Conservation (phyloP, 2,329 filamentous ascomycete genomes). For the Biscogniauxia sp. region DNA sequence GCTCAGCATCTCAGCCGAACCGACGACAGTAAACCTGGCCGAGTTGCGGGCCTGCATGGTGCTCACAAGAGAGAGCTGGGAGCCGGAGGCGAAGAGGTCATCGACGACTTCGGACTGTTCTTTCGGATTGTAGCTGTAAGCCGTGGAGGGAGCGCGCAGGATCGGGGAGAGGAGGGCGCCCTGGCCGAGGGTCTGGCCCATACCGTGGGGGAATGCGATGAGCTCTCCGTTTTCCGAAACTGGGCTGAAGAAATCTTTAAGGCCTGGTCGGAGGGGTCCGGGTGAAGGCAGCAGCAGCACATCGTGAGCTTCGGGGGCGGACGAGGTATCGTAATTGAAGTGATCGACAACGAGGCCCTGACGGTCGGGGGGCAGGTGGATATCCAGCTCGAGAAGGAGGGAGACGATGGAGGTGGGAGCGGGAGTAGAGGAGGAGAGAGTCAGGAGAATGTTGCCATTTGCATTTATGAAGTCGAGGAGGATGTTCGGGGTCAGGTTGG, state of each 20-base stretch:
- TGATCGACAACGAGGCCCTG: constrained; percentile 88
- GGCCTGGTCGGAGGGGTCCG: constrained; percentile 59
- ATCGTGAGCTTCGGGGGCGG: constrained; percentile 80
- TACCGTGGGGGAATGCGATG: constrained; percentile 77
- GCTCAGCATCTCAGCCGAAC: constrained; percentile 81
- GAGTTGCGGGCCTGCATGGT: constrained; percentile 90
- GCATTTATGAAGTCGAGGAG: constrained; percentile 90
- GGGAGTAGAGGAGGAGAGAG: constrained; percentile 69
- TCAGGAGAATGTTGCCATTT: constrained; percentile 85
- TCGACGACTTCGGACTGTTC: constrained; percentile 72
- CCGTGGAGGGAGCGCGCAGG: constrained; percentile 76
- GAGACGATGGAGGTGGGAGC: constrained; percentile 73
- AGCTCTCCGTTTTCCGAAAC: constrained; percentile 51
- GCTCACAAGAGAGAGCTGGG: constrained; percentile 81
- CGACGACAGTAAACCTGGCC: constrained; percentile 81
- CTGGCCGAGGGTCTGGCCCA: constrained; percentile 79
- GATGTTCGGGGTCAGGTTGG: constrained; percentile 78
- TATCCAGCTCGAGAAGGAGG: constrained; percentile 83
- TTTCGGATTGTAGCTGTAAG: constrained; percentile 93
- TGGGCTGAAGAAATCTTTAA: constrained; percentile 75
- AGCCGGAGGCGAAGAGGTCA: constrained; percentile 80
- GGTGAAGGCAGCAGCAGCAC: constrained; percentile 77
- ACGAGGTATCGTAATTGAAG: constrained; percentile 83
- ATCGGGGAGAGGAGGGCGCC: constrained; percentile 77
- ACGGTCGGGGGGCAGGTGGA: constrained; percentile 81